Evolutionary conservation across 306 rosid genomes (phyloP).

Genomic region (Sechiopsis laciniata): DNA sequence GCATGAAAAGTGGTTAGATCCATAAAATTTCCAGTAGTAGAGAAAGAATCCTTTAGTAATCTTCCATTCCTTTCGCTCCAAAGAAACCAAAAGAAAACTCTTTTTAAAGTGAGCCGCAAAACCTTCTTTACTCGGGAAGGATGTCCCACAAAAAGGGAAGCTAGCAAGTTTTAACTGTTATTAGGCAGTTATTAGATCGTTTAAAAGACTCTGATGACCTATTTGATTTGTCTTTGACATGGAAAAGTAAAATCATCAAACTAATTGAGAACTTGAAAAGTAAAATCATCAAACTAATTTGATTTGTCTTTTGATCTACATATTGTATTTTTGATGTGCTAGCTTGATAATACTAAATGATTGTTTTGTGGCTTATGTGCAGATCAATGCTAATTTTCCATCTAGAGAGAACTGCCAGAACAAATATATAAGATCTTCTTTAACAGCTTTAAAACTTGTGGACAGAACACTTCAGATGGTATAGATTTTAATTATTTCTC

Average conservation of each 20-base stretch:
- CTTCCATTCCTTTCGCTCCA: no score
- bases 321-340: conserved; percentile 3
- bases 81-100: no score
- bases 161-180: no score
- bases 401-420: conserved; percentile 33
- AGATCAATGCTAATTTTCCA: conserved; percentile 48
- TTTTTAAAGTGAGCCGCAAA: no score
- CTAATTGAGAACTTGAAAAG: not conserved
- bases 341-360: conserved; percentile 15
- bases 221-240: not conserved
- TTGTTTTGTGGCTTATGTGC: conserved; percentile 27
- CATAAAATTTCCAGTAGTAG: no score
- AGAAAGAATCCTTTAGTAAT: no score
- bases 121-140: no score
- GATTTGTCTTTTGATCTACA: not conserved
- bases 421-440: conserved; percentile 37
- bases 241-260: not conserved
- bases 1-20: no score
- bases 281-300: not conserved
- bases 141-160: no score
- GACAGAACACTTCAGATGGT: conserved; percentile 54
- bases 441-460: conserved; percentile 45
- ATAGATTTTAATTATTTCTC: conserved; percentile 24
- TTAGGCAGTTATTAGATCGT: not conserved
- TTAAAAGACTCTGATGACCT: not conserved